Conservation (phyloP, 2,329 filamentous ascomycete genomes). For the Colletotrichum sp. region DNA sequence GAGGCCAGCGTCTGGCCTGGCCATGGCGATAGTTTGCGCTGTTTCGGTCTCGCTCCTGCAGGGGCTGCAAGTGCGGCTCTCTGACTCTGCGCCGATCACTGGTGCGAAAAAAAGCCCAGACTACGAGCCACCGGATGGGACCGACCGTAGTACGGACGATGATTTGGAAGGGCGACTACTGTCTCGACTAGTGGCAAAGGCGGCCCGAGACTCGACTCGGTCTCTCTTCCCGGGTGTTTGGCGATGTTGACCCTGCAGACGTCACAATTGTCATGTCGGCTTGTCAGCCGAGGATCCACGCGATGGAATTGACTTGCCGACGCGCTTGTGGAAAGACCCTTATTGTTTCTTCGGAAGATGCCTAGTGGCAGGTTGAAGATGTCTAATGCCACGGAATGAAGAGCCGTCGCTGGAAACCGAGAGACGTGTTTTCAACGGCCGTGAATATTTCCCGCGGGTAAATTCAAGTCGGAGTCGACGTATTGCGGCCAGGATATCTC, state of each 20-base stretch:
- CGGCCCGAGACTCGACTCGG: not conserved
- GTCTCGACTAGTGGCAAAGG: not conserved
- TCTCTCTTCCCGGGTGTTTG: not conserved
- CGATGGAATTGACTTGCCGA: not conserved
- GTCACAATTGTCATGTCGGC: not conserved
- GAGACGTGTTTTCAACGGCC: not conserved
- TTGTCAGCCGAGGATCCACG: not conserved
- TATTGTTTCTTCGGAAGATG: not conserved
- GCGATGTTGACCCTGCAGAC: not conserved
- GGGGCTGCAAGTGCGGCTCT: not conserved
- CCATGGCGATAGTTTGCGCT: not conserved
- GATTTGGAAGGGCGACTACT: not conserved
- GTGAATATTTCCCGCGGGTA: not conserved
- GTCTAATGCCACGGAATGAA: too few relatives aligned
- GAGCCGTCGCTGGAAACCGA: not conserved
- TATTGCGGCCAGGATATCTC: fast-evolving
- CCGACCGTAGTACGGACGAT: not conserved
- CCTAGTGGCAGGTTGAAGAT: not conserved
- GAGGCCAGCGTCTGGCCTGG: not conserved
- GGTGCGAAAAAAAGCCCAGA: not conserved
- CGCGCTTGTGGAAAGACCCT: not conserved
- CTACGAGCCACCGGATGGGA: not conserved
- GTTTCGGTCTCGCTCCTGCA: not conserved
- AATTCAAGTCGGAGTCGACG: not conserved
- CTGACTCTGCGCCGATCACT: not conserved